phyloP scores from a whole-genome alignment of 805 yeast species.

The Myxozyma sirexii region DNA sequence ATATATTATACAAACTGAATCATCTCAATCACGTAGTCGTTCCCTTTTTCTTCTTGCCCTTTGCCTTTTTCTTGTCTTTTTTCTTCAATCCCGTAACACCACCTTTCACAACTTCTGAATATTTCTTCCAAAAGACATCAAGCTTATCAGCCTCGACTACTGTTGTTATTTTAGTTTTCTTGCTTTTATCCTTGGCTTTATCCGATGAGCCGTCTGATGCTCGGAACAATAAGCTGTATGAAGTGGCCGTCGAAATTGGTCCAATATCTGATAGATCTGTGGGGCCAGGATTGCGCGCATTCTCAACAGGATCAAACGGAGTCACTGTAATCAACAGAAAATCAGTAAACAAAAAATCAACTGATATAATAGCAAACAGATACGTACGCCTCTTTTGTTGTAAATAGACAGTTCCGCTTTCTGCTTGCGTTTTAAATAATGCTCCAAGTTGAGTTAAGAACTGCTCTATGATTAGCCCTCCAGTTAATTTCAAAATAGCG shows the following conservation, averaged over 20 bases:
- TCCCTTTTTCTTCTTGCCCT: constrained; percentile 55
- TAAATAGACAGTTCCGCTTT: constrained; percentile 43
- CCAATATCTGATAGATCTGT: constrained; percentile 20
- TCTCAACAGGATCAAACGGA: constrained; percentile 23
- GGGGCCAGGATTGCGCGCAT: constrained; percentile 21
- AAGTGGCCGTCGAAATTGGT: constrained; percentile 29
- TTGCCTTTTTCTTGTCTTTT: constrained; percentile 78
- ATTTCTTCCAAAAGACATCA: constrained; percentile 76
- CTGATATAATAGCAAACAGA: neutral
- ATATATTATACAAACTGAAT: neutral
- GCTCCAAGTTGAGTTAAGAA: constrained; percentile 39
- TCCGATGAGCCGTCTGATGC: constrained; percentile 61
- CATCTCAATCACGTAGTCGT: neutral
- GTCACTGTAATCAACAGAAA: neutral
- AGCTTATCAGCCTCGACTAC: constrained; percentile 63
- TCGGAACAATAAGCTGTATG: constrained; percentile 69
- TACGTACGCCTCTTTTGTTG: constrained; percentile 43
- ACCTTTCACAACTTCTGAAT: constrained; percentile 65
- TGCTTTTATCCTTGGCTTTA: constrained; percentile 45
- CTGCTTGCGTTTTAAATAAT: constrained; percentile 38
- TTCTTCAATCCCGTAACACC: constrained; percentile 77
- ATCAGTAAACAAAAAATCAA: neutral
- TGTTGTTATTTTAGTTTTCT: constrained; percentile 63
- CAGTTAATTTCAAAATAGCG: neutral
- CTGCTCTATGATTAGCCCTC: constrained; percentile 20